phyloP scores from a whole-genome alignment of 139 green algal species.

The Chlamydomonas sphaeroides region DNA sequence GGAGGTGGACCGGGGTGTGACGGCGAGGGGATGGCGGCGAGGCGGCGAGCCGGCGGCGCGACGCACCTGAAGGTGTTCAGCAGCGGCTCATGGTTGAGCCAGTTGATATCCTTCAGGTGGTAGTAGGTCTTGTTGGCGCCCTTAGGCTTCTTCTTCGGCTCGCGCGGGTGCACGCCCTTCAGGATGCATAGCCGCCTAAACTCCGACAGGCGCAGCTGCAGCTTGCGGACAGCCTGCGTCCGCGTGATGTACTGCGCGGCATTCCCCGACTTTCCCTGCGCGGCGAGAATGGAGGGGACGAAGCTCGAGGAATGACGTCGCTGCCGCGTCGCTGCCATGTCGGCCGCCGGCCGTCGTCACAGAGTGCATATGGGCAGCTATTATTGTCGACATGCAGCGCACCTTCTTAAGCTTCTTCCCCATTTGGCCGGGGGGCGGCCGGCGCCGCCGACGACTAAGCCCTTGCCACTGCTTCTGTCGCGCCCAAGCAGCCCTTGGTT shows the following conservation, averaged over 20 bases:
- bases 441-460: not conserved
- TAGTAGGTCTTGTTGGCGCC: conserved; percentile 99
- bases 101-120: conserved; percentile 98
- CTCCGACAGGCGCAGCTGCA: conserved; percentile 95
- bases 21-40: too few relatives aligned
- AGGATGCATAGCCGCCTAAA: conserved; percentile 99
- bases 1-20: too few relatives aligned
- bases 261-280: conserved; percentile 68
- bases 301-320: too few relatives aligned
- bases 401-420: conserved; percentile 40
- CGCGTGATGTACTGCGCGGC: conserved; percentile 94
- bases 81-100: conserved; percentile 95
- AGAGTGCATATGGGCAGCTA: too few relatives aligned
- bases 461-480: too few relatives aligned
- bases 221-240: conserved; percentile 94
- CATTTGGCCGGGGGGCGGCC: conserved; percentile 21
- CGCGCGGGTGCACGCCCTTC: conserved; percentile 97
- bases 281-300: too few relatives aligned
- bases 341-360: too few relatives aligned
- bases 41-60: too few relatives aligned
- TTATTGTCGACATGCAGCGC: too few relatives aligned
- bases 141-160: conserved; percentile 96
- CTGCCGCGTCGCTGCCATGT: not conserved
- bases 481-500: too few relatives aligned
- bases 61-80: conserved; percentile 86